Base-by-base conservation (phyloP, 495 filamentous ascomycete species). In the Aspergillus sclerotioniger region DNA sequence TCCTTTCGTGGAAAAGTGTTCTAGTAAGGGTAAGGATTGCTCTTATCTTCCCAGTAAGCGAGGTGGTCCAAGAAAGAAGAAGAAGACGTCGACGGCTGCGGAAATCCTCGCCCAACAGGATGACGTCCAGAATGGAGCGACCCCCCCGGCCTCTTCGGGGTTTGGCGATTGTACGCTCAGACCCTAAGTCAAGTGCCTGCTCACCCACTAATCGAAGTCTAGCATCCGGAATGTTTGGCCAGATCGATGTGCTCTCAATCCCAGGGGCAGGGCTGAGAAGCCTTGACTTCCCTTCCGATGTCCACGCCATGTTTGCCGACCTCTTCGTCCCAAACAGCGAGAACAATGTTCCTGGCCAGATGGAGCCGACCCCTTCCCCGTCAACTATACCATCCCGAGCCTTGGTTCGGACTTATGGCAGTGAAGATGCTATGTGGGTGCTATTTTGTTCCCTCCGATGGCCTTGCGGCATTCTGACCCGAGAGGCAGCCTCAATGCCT, bases 41-140 rank as follows among this genome's bases (percentile, higher is more conserved):
- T 75, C 78, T 8, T 85, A 84, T 66, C 66, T 81, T 31, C 80
- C 81, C 17, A 84, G 82, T 71, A 80, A 81, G 57, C 74, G 82
- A 57, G 82, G 82, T 55, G 81, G 82, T 12, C 78, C 81, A 46
- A 75, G 82, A 45, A 80, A 74, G 51, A 77, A 75, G 66, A 77
- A 74, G 64, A 75, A 66, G 58, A 13, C 64, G 12, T 64, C 71
- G 2, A 49, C 52, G 8, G 63, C 65, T 6, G 57, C 67, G 9
- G 71, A 72, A 35, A 57, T 32, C n/a, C 54, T 62, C 28, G 46
- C 59, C 15, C 60, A 50, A 7, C 67, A 65, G 8, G 62, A 71
- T 62, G 66, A 62, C 13, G 41, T 60, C 32, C 57, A 62, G 28
- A 66, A 66, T 50, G 45, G 56, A 21, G 58, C 54, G 13, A 56